A percentile compares a stretch with the other conserved stretches of the same genome.
These are phyloP conservation scores for Echinosophora koreensis DNA, from an alignment of 306 rosid genomes.

Conservation along the genomic window DNA sequence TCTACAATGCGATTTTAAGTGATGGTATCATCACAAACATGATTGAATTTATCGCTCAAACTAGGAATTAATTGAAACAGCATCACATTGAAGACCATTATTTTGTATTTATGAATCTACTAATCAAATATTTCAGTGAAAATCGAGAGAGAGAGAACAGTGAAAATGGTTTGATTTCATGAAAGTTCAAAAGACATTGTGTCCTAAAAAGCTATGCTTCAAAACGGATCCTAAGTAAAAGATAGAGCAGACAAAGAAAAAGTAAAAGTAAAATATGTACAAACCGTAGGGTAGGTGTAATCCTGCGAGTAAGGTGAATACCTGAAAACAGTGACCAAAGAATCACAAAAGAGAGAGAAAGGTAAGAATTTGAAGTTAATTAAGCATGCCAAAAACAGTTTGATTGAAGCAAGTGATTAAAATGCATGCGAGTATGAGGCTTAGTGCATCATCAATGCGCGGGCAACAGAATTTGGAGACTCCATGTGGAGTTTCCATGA, in stretches of 20 bases:
- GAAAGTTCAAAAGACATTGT: conserved; percentile 51
- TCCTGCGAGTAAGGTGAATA: conserved; percentile 97
- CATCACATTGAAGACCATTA: not conserved
- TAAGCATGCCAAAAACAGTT: not conserved
- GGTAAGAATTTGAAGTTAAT: conserved; percentile 26
- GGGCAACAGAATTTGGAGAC: not conserved
- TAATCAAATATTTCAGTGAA: too few relatives aligned
- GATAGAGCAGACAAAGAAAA: conserved; percentile 19
- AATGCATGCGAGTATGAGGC: not conserved
- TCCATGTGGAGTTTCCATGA: conserved; percentile 16
- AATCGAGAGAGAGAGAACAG: conserved; percentile 26
- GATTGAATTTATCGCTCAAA: not conserved
- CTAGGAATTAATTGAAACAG: not conserved
- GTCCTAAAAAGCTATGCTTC: conserved; percentile 47
- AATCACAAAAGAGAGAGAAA: not conserved
- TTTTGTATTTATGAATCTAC: not conserved
- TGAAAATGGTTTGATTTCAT: conserved; percentile 36
- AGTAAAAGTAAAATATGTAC: conserved; percentile 49
- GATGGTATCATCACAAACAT: not conserved
- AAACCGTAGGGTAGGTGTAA: conserved; percentile 91
- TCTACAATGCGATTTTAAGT: not conserved
- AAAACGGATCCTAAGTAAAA: conserved; percentile 64
- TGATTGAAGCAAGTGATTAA: not conserved
- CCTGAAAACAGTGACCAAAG: conserved; percentile 63
- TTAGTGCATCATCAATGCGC: not conserved